Conservation (phyloP, 306 rosid genomes). For the Sicyos edulis region DNA sequence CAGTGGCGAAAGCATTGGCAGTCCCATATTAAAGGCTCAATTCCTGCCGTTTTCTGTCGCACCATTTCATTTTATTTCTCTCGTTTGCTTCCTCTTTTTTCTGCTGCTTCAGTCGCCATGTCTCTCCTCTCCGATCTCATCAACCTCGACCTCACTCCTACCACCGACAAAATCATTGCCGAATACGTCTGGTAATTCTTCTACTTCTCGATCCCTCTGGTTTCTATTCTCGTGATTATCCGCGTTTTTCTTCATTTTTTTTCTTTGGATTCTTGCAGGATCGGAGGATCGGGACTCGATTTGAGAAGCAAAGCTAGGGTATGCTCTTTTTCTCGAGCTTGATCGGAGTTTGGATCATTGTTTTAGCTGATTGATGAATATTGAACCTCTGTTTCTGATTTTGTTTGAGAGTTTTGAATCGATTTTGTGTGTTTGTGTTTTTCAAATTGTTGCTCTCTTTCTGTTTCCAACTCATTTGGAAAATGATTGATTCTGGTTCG, state of each 20-base stretch:
- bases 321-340: background rate
- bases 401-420: background rate
- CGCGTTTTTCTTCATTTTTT: background rate
- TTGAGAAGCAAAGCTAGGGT: conserved; percentile 59
- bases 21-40: background rate
- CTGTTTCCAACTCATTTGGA: background rate
- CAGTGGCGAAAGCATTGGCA: background rate
- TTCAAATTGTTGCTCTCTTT: background rate
- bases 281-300: conserved; percentile 54
- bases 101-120: conserved; percentile 28
- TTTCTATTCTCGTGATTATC: background rate
- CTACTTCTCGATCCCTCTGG: background rate
- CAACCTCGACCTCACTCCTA: conserved; percentile 45
- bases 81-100: too few species aligned
- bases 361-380: background rate
- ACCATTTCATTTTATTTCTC: background rate
- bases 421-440: background rate
- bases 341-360: background rate
- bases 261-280: conserved; percentile 22
- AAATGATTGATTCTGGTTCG: background rate
- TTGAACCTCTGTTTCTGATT: background rate
- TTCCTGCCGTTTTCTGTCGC: background rate
- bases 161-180: conserved; percentile 63
- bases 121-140: conserved; percentile 28
- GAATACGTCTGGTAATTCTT: conserved; percentile 70